phyloP scores from a whole-genome alignment of 768 basidiomycete species.

The Russula sp. region DNA sequence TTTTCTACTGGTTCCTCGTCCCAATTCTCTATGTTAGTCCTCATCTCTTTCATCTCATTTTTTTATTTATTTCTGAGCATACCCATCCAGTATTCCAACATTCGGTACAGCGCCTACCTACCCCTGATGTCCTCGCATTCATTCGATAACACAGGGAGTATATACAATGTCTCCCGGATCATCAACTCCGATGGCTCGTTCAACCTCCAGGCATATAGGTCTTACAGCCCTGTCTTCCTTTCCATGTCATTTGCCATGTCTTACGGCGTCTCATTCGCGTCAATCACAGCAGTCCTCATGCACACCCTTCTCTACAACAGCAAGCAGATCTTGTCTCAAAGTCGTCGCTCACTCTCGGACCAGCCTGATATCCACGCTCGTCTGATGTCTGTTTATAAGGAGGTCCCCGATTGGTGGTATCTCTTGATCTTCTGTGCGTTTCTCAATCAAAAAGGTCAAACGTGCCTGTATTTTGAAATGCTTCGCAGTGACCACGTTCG shows the following conservation, averaged over 20 bases:
- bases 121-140: constrained; percentile 54
- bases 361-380: no score
- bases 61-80: background rate
- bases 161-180: constrained; percentile 56
- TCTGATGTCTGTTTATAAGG: no score
- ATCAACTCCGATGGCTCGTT: constrained; percentile 49
- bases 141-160: constrained; percentile 54
- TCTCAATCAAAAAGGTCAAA: no score
- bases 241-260: constrained; percentile 66
- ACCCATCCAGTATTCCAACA: background rate
- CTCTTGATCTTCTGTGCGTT: no score
- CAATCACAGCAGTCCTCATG: no score
- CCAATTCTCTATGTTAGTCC: constrained; percentile 42
- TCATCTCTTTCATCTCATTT: background rate
- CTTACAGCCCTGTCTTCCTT: constrained; percentile 58
- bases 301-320: no score
- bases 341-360: no score
- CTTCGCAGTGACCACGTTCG: constrained; percentile 51
- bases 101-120: constrained; percentile 26
- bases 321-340: no score
- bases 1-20: constrained; percentile 64
- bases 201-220: constrained; percentile 48
- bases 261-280: constrained; percentile 54
- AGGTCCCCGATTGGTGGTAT: no score
- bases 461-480: no score